phyloP scores from a whole-genome alignment of 2,329 filamentous ascomycete genomes.

The Bipolaris zeicola region DNA sequence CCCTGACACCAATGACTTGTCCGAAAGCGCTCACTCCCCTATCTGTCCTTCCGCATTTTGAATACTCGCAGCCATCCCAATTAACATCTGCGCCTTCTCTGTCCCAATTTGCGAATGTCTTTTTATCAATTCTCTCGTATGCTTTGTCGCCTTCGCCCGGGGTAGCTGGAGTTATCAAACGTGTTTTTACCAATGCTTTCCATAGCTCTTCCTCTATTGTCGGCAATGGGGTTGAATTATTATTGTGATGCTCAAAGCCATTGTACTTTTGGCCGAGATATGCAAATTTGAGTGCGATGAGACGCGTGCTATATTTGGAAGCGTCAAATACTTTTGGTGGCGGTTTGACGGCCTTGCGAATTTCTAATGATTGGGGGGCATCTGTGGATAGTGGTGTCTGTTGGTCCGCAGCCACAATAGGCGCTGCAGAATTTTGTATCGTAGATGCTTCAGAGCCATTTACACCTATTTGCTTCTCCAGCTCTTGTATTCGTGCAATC shows the following conservation, averaged over 20 bases:
- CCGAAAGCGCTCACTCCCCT: constrained; percentile 94
- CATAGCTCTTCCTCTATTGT: constrained; percentile 93
- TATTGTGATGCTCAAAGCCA: constrained; percentile 85
- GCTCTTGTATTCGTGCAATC: constrained; percentile 41
- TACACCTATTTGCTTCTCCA: constrained; percentile 30
- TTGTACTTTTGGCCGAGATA: constrained; percentile 92
- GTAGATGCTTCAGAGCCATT: background rate
- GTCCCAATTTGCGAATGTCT: constrained; percentile 46
- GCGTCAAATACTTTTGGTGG: constrained; percentile 69
- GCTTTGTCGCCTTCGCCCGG: constrained; percentile 29
- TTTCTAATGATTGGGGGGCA: constrained; percentile 15
- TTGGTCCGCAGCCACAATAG: constrained; percentile 4
- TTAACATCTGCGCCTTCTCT: constrained; percentile 61
- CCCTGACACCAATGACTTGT: constrained; percentile 83
- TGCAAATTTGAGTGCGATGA: constrained; percentile 89
- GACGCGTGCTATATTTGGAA: constrained; percentile 78
- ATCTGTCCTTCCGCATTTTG: constrained; percentile 93
- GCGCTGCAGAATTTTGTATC: constrained; percentile 1
- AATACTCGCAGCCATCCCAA: constrained; percentile 87
- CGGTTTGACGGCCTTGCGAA: constrained; percentile 43
- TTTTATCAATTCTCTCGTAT: constrained; percentile 39
- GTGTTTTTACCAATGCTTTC: constrained; percentile 83
- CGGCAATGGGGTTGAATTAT: constrained; percentile 69
- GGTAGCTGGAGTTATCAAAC: constrained; percentile 65
- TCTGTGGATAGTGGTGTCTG: background rate